phyloP scores from a whole-genome alignment of 805 yeast species.

The Spathaspora passalidarum region DNA sequence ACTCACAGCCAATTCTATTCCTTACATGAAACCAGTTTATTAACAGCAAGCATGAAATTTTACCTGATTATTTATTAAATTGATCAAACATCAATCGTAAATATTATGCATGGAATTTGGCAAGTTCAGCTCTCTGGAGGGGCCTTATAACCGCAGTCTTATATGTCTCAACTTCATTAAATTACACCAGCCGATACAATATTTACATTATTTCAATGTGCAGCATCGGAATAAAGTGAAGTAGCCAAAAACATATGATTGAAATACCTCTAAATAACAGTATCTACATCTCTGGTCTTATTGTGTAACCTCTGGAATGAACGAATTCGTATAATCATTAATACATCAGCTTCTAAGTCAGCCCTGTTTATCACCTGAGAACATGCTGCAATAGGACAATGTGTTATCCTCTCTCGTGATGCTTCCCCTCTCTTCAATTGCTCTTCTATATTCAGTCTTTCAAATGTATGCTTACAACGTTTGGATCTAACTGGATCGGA shows the following conservation, averaged over 20 bases:
- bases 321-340: slow-evolving; percentile 49
- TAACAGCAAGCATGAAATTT: too few relatives aligned
- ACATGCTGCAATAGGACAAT: slow-evolving; percentile 65
- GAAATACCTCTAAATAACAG: slow-evolving; percentile 5
- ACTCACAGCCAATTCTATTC: too few relatives aligned
- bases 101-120: too few relatives aligned
- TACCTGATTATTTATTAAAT: too few relatives aligned
- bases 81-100: too few relatives aligned
- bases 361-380: slow-evolving; percentile 25
- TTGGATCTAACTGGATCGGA: slow-evolving; percentile 53
- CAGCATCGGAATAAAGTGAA: background rate
- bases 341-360: slow-evolving; percentile 45
- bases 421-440: slow-evolving; percentile 11
- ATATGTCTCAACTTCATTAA: too few relatives aligned
- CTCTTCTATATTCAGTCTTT: slow-evolving; percentile 40
- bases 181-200: background rate
- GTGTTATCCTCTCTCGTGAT: slow-evolving; percentile 7
- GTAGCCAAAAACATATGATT: background rate
- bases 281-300: slow-evolving; percentile 4
- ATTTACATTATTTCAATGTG: background rate
- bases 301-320: slow-evolving; percentile 4
- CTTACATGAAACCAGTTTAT: too few relatives aligned
- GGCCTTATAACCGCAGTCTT: too few relatives aligned
- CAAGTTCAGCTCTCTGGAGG: too few relatives aligned
- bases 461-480: slow-evolving; percentile 63